Base-by-base conservation (phyloP, 2,329 filamentous ascomycete genomes). In the Knufia petricola region DNA sequence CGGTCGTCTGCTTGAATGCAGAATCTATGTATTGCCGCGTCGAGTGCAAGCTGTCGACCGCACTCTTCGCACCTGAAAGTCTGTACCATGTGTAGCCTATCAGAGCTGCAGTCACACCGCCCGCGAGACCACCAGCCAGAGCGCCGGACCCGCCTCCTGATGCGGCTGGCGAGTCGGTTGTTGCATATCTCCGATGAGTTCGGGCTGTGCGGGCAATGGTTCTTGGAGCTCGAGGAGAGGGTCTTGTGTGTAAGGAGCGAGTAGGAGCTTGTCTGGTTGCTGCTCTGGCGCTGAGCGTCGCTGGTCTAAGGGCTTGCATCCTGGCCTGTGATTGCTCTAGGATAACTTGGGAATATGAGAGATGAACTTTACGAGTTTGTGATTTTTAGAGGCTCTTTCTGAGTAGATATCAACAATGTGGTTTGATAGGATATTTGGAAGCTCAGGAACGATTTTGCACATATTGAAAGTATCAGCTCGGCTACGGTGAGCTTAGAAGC, bases 21-120 rank as follows among this genome's bases (percentile, higher is more conserved):
- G 72, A 69, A 32, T 80, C 66, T 63, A 83, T 77, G 60, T 83
- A 78, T 47, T 70, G 66, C 61, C 80, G 75, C 2, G 80, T 77
- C 46, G 80, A 72, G 46, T 74, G 71, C 8, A 70, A 68, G 2
- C 72, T 70, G 43, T 69, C 61, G 9, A 77, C 69, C 10, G 74
- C 57, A 1, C 69, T 68, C 50, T 68, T 69, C 4, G 68, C 66
- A 17, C 75, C 75, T 3, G 74, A 77, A 60, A 72, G 72, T 44
- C 73, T 65, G 62, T 79, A 79, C 63, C 70, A 77, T 50, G 61
- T 56, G 59, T 77, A 78, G 26, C 71, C 72, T 4, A 68, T 66
- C 1, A 63, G 49, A 41, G 76, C 62, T 2, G 74, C 73, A 12
- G 70, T 61, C 20, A 64, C 62, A 17, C 72, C 74, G 46, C 76